Base-by-base conservation (phyloP, 2,329 filamentous ascomycete species). In the Ophiostoma himal-ulmi region DNA sequence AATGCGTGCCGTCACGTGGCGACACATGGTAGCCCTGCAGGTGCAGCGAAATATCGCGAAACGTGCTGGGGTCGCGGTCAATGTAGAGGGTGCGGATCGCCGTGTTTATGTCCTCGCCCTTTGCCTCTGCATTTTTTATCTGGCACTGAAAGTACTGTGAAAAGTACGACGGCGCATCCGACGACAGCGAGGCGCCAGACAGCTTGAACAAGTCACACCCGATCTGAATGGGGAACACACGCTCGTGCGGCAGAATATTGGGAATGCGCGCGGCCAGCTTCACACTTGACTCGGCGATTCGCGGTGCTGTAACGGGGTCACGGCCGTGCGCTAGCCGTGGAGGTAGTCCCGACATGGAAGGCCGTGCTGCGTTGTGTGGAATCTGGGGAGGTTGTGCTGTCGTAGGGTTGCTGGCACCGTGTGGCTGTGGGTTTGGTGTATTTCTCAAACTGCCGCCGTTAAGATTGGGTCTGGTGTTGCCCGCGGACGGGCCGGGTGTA, bases 91-190 rank as follows among this genome's bases (percentile, higher is more conserved):
- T 97, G 74, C 91, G 89, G 71, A 96, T 82, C 66, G 81, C 79
- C 5, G 76, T 74, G 54, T 76, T 78, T 5, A 80, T 71, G 70
- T 86, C 84, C 70, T 88, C 84, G 71, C 86, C 86, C 54, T 30
- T 62, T 66, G 86, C 83, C 72, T 88, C 85, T 67, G 86, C 89
- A 74, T 83, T 81, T 71, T 86, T 85, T 57, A 97, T 80, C 80
- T 97, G 94, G 76, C 92, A 91, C 75, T 89, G 85, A 79, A 98
- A 98, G 82, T 95, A 97, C 75, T 93, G 90, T 26, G 94, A 96
- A 81, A 98, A 97, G 80, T 97, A 97, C 68, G 94, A 97, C 71
- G 94, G 94, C 76, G 93, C 94, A 80, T 92, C 90, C 34, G 89
- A 92, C 20, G 89, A 91, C 67, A 92, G 82, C 2, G 89, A 91